Conservation (phyloP, 2,329 filamentous ascomycete species). For the Fusarium bulbicola region DNA sequence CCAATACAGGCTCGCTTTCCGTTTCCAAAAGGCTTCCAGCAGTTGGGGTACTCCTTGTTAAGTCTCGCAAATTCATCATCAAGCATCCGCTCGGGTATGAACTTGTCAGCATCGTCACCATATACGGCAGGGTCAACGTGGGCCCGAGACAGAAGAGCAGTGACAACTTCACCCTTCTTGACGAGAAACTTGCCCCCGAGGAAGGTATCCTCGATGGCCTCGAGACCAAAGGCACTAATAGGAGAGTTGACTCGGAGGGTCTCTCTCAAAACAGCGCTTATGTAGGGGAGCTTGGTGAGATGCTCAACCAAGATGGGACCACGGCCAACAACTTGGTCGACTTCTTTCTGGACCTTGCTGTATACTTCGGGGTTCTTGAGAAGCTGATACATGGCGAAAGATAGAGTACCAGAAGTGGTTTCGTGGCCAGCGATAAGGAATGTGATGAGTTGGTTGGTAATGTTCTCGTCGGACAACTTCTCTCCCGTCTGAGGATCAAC, state of each 20-base stretch:
- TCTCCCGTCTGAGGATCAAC: slow-evolving; percentile 73
- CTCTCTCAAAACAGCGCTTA: slow-evolving; percentile 71
- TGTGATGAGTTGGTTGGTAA: slow-evolving; percentile 76
- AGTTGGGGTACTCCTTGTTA: slow-evolving; percentile 67
- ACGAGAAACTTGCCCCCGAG: slow-evolving; percentile 70
- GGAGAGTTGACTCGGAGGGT: slow-evolving; percentile 70
- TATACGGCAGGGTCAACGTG: slow-evolving; percentile 72
- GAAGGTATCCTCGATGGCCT: slow-evolving; percentile 62
- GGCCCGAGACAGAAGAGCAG: slow-evolving; percentile 59
- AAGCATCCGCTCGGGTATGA: slow-evolving; percentile 76
- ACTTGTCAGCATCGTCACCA: slow-evolving; percentile 71
- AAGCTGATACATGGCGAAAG: slow-evolving; percentile 72
- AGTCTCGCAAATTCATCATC: slow-evolving; percentile 71
- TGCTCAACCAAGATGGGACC: slow-evolving; percentile 68
- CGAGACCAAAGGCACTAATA: slow-evolving; percentile 65
- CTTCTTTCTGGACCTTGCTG: slow-evolving; percentile 70
- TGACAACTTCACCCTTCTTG: slow-evolving; percentile 59
- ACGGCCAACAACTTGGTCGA: slow-evolving; percentile 71
- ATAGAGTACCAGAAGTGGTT: slow-evolving; percentile 73
- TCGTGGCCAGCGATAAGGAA: slow-evolving; percentile 78
- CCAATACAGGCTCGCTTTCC: slow-evolving; percentile 77
- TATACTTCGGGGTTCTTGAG: slow-evolving; percentile 69
- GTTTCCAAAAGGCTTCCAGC: slow-evolving; percentile 80
- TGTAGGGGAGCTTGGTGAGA: slow-evolving; percentile 70
- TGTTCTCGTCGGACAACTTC: slow-evolving; percentile 68